Evolutionary conservation across 441 rosid genomes (phyloP), one percentile per base, ranked within the genome.

Genomic region (Gossypium davidsonii): DNA sequence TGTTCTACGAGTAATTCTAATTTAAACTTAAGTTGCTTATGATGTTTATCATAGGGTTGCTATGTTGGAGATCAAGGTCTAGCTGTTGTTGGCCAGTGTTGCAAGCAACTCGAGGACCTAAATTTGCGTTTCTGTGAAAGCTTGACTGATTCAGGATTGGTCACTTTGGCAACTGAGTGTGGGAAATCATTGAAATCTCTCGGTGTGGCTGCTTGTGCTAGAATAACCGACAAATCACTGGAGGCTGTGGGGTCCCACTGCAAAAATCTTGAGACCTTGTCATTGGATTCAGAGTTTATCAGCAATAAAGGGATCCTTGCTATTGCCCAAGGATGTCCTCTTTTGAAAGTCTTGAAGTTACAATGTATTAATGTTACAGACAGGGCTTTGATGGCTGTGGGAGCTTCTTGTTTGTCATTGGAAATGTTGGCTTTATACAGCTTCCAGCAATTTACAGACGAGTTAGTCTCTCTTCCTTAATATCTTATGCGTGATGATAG

Each of bases 61-160:
- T 91, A 82, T 82, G 82, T 88, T 80, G 98, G 97, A 70, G 93
- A 93, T 87, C 79, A 77, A 82, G 98, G 97, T 76, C 85, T 91
- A 74, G 82, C 84, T 71, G 89, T 90, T 53, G 88, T 90, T 74
- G 96, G 98, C 31, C 82, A 84, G 72, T 79, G 78, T 72, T 91
- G 96, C 78, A 85, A 85, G 81, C 86, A 81, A 37, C 94, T 93
- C 31, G 91, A 88, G 83, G 91, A 87, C 57, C 73, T 93, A 75
- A 91, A 90, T 76, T 79, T 93, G 81, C 88, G 88, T 17, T 91
- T 89, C 80, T 93, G 98, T 70, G 97, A 93, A 79, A 91, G 93
- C 72, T 84, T 90, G 79, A 93, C 89, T 12, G 97, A 93, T 72
- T 70, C 66, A 21, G 97, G 98, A 62, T 74, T 91, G 87, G 80